These are phyloP conservation scores for Trichosanthes truncata DNA, from an alignment of 306 rosid species.

Conservation along the genomic window DNA sequence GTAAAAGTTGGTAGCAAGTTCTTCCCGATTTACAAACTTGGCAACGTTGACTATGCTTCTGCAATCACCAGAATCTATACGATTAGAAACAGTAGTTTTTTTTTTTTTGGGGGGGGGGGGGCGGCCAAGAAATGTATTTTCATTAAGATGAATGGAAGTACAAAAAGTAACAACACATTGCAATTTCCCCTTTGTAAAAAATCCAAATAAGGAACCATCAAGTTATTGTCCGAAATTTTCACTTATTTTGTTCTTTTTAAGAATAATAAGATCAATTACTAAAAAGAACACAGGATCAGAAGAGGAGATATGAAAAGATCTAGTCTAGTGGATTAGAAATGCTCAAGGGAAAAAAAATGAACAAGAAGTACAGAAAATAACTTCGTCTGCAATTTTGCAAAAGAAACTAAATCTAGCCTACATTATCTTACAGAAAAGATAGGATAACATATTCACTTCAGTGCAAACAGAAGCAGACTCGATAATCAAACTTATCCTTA, in stretches of 20 bases:
- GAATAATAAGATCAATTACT: not conserved
- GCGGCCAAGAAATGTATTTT: not conserved
- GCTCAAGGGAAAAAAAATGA: not conserved
- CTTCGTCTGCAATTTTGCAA: not conserved
- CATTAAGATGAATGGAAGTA: not conserved
- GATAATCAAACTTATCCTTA: not conserved
- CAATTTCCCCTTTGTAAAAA: not conserved
- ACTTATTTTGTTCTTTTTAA: not conserved
- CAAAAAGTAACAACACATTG: not conserved
- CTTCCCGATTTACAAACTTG: conserved; percentile 67
- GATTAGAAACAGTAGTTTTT: not conserved
- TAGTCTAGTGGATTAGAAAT: not conserved
- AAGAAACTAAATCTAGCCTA: not conserved
- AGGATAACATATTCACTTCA: not conserved
- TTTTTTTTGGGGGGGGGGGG: not conserved
- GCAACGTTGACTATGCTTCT: conserved; percentile 81
- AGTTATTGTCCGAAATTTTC: not conserved
- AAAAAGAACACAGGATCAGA: not conserved
- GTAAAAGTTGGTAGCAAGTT: conserved; percentile 68
- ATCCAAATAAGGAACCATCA: not conserved
- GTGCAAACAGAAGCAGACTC: not conserved
- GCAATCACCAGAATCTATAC: conserved; percentile 29
- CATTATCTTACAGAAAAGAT: not conserved
- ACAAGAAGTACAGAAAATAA: not conserved
- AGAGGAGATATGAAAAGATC: not conserved